A percentile compares a stretch with the other conserved stretches of the same genome.
phyloP scores from a whole-genome alignment of 768 basidiomycete genomes.

The Trichaptum fuscoviolaceum region DNA sequence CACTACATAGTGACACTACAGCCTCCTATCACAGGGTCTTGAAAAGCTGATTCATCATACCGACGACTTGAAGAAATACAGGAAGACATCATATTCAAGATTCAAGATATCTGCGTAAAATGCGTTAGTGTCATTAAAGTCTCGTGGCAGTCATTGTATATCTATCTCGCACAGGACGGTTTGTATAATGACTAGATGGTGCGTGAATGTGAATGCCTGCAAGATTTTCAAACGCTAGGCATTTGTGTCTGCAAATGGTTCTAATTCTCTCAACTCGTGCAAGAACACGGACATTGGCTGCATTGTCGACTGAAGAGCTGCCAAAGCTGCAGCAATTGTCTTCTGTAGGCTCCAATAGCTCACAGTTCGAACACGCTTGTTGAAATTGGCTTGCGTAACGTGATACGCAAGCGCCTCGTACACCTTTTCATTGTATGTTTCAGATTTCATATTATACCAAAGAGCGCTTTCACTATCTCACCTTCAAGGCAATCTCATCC shows the following conservation, averaged over 20 bases:
- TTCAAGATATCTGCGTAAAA: background rate
- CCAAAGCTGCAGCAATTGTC: constrained; percentile 83
- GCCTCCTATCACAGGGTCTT: background rate
- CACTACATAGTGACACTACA: background rate
- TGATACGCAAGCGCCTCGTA: constrained; percentile 95
- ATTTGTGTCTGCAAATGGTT: background rate
- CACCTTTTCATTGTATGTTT: constrained; percentile 36
- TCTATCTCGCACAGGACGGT: background rate
- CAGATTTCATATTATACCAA: background rate
- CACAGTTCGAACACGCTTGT: constrained; percentile 84
- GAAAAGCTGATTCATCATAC: background rate
- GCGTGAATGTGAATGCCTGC: background rate
- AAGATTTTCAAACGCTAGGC: background rate
- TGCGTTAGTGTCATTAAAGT: background rate
- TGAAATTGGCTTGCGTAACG: constrained; percentile 86
- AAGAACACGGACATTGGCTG: constrained; percentile 42
- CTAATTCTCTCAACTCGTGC: background rate
- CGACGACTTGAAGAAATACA: too few relatives aligned
- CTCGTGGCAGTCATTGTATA: background rate
- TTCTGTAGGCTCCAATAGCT: constrained; percentile 93
- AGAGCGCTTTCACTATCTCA: constrained; percentile 21
- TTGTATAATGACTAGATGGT: background rate
- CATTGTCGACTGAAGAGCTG: constrained; percentile 68
- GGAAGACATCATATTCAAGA: too few relatives aligned
- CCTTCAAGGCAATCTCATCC: constrained; percentile 85